Conservation (phyloP, 805 yeast species). For the Grigorovia humatica region DNA sequence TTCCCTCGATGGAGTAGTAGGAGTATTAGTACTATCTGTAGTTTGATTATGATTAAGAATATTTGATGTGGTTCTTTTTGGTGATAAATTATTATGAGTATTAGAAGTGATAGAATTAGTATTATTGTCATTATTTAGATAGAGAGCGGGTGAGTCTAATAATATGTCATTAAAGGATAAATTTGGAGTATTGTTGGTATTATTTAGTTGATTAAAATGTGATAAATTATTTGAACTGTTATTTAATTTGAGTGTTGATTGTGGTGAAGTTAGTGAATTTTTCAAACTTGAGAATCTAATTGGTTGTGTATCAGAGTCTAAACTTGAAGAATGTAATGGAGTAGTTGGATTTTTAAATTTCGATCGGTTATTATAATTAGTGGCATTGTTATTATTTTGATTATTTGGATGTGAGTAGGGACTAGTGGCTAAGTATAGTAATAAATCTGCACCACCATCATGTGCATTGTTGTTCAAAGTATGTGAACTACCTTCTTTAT, state of each 20-base stretch:
- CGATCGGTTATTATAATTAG: not conserved
- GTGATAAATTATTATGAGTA: constrained; percentile 6
- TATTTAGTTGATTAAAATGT: constrained; percentile 2
- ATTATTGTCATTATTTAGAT: constrained; percentile 3
- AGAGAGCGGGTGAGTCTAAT: constrained; percentile 22
- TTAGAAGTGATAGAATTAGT: no score
- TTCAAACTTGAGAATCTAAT: constrained; percentile 24
- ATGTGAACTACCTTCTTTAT: not conserved
- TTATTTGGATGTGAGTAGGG: constrained; percentile 17
- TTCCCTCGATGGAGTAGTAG: constrained; percentile 26
- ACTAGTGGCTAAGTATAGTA: constrained; percentile 29
- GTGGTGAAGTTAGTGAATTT: constrained; percentile 22
- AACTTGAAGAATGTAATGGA: constrained; percentile 11
- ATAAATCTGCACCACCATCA: constrained; percentile 27
- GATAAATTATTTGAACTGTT: constrained; percentile 3
- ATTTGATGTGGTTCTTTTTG: constrained; percentile 9
- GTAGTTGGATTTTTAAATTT: constrained; percentile 17
- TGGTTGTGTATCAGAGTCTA: constrained; percentile 12
- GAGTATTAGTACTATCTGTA: constrained; percentile 6
- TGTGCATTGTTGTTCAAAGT: constrained; percentile 3
- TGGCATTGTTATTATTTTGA: not conserved
- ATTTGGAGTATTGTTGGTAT: not conserved
- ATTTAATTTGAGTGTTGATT: constrained; percentile 24
- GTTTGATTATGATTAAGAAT: not conserved
- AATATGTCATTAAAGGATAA: constrained; percentile 12